Base-by-base conservation (phyloP, 495 filamentous ascomycete genomes). In the Aspergillus biplanus region DNA sequence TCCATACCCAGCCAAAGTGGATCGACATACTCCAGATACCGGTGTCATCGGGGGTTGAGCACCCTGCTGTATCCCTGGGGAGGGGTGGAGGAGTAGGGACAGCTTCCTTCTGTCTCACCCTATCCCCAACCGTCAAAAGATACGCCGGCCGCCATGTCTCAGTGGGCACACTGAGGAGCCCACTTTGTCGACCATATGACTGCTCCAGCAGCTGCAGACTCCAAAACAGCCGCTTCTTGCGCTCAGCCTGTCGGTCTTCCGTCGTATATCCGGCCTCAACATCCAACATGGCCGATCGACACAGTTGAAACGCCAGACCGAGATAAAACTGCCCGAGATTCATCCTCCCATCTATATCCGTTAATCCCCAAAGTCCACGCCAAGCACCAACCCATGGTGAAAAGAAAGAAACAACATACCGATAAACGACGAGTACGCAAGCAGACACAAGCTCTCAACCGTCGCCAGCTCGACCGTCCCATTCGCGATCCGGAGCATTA, bases 1-100 rank as follows among this genome's bases (percentile, higher is more conserved):
- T 79, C 79, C 79, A 81, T 16, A 81, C 73, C 79, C 78, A 80
- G 16, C 76, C 77, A 46, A 81, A 77, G 60, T 80, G 73, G 9
- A 77, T 60, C 6, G 71, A 64, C 59, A 78, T 59, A 50, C 71
- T 81, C 78, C 78, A 81, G 21, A 81, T 81, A 0, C 78, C 78
- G 2, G 70, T 70, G 49, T 79, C 78, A 9, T 54, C 56, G 6
- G 73, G 50, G 11, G 48, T 60, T 0, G 72, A 56, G 50, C 76
- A 75, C 0, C 78, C 78, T 7, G 76, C 59, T 1, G 71, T 65
- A 52, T 81, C 78, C 37, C 53, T 64, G 0, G 78, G 78, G 9
- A 81, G 59, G 8, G 75, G 72, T 7, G 78, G 78, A 0, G 69
- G 76, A 2, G 65, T 70, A 9, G 71, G 52, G 0, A 61, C 68